phyloP scores from a whole-genome alignment of 805 yeast genomes.

The Hanseniaspora valbyensis region DNA sequence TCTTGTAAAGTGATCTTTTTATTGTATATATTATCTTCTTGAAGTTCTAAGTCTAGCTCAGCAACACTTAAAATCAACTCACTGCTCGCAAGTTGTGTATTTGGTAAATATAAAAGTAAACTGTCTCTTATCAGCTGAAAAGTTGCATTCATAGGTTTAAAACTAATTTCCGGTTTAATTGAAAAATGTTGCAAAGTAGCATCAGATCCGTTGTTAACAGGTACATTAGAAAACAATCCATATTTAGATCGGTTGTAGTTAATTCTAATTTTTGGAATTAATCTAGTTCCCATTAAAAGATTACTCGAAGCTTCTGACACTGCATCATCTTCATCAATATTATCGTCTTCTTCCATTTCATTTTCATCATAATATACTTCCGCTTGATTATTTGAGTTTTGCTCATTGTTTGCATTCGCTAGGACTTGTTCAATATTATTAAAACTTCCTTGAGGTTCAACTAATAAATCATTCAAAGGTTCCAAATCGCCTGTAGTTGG shows the following conservation, averaged over 20 bases:
- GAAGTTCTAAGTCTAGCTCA: constrained; percentile 25
- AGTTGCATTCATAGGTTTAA: constrained; percentile 14
- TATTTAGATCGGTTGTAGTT: background rate
- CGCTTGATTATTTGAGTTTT: background rate
- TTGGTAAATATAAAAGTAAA: background rate
- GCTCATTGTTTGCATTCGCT: background rate
- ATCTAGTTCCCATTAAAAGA: constrained; percentile 9
- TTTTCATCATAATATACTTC: background rate
- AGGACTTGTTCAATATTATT: background rate
- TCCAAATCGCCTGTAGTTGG: constrained; percentile 8
- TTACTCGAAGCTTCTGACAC: constrained; percentile 4
- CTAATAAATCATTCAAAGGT: background rate
- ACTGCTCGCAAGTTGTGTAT: constrained; percentile 16
- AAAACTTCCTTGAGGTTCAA: background rate
- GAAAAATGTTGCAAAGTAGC: constrained; percentile 9
- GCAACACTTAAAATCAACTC: constrained; percentile 25
- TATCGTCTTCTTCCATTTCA: background rate
- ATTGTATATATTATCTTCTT: constrained; percentile 29
- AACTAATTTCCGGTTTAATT: constrained; percentile 7
- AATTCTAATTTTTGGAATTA: constrained; percentile 2
- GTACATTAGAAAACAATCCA: constrained; percentile 13
- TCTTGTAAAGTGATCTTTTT: constrained; percentile 27
- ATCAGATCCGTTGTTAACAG: background rate
- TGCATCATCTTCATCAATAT: background rate
- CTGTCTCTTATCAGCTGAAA: constrained; percentile 19